Conservation (phyloP, 1,139 yeast genomes). For the Debaryomyces fabryi region DNA sequence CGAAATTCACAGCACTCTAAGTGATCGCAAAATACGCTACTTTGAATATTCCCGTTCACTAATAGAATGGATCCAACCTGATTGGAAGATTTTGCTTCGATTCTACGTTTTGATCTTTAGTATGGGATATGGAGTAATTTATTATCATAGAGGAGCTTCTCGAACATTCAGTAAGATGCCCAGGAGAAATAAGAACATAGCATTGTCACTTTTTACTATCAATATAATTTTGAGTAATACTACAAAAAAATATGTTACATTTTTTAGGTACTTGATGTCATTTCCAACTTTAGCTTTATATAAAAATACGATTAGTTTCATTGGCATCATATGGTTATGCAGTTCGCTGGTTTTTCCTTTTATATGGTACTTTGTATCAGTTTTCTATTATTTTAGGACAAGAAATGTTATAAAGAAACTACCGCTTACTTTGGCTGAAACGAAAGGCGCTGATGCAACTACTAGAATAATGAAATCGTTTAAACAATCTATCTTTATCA, state of each 20-base stretch:
- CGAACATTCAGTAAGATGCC: slow-evolving; percentile 12
- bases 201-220: slow-evolving; percentile 10
- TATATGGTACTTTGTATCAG: slow-evolving; percentile 20
- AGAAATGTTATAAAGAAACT: slow-evolving; percentile 31
- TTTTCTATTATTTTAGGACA: slow-evolving; percentile 31
- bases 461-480: slow-evolving; percentile 27
- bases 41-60: slow-evolving; percentile 5
- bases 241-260: neutral
- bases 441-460: slow-evolving; percentile 23
- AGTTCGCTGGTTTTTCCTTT: slow-evolving; percentile 10
- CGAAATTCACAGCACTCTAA: slow-evolving; percentile 19
- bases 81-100: slow-evolving; percentile 12
- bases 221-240: slow-evolving; percentile 6
- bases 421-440: slow-evolving; percentile 29
- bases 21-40: slow-evolving; percentile 14
- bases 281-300: neutral
- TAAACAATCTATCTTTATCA: slow-evolving; percentile 29
- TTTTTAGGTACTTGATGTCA: neutral
- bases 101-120: slow-evolving; percentile 30
- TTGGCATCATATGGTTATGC: slow-evolving; percentile 2
- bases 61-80: slow-evolving; percentile 6
- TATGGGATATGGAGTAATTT: slow-evolving; percentile 38
- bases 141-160: slow-evolving; percentile 23
- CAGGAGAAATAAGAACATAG: slow-evolving; percentile 28
- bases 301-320: neutral